Conservation (phyloP, 257 asterid genomes). For the Asclepias syriaca region DNA sequence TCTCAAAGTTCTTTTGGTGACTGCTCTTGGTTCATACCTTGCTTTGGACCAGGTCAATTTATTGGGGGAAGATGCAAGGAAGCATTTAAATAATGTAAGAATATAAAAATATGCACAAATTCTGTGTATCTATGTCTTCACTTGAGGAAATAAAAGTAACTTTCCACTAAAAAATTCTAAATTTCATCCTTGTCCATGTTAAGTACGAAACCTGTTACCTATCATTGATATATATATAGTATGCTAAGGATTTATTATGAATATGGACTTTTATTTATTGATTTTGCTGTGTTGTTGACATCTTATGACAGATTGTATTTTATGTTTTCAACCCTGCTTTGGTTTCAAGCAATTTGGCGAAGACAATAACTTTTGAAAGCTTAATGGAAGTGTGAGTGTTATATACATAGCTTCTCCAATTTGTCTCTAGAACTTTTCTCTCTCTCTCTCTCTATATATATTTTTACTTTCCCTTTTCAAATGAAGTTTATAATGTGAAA, state of each 20-base stretch:
- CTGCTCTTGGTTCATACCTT: constrained; percentile 71
- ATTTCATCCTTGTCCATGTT: not conserved
- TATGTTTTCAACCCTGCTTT: constrained; percentile 76
- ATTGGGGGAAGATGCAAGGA: constrained; percentile 70
- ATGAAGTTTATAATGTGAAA: constrained; percentile 7
- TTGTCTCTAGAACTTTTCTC: not conserved
- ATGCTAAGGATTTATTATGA: not conserved
- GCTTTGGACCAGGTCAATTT: constrained; percentile 51
- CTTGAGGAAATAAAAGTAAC: not conserved
- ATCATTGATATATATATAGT: not conserved
- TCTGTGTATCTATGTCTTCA: not conserved
- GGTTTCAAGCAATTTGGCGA: constrained; percentile 76
- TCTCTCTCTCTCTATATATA: not conserved
- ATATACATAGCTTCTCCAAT: constrained; percentile 3
- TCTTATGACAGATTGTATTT: constrained; percentile 53
- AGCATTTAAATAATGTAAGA: constrained; percentile 76
- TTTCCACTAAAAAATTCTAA: not conserved
- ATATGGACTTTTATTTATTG: not conserved
- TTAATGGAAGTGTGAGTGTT: constrained; percentile 59
- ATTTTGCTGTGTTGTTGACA: not conserved
- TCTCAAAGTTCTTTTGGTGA: constrained; percentile 67
- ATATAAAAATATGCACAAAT: too few relatives aligned
- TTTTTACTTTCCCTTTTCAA: not conserved
- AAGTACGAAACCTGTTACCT: not conserved
- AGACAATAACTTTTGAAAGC: constrained; percentile 71